Base-by-base conservation (phyloP, 257 asterid genomes). In the Solanum acaule region DNA sequence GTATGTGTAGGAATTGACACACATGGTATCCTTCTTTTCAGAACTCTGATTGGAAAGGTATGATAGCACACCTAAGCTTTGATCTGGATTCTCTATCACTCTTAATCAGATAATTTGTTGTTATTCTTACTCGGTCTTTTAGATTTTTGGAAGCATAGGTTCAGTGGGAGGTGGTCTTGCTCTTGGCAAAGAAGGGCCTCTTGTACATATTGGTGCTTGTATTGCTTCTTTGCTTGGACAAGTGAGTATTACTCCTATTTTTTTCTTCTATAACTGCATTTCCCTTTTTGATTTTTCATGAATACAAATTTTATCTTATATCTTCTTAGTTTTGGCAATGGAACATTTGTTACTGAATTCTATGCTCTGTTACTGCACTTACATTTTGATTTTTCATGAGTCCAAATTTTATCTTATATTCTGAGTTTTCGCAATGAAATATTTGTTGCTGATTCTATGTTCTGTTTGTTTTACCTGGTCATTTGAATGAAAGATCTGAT, bases 181-280 rank as follows among this genome's bases (percentile, higher is more conserved):
- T 90, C 97, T 97, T 89, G 99, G 99, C 76, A 97, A 97, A 95
- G 99, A 97, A 95, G 99, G 99, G 44, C 99, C 99, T 5, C 98
- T 97, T 92, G 99, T 97, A 88, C 99, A 97, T 91, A 94, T 93
- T 87, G 99, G 99, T 90, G 99, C 99, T 87, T 96, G 99, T 90
- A 95, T 97, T 91, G 99, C 99, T 86, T 97, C 99, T 23, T 94
- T 97, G 93, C 96, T 97, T 90, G 99, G 99, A 86, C 99, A 97
- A 91, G 99, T 95, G 94, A 93, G 98, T 91, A 18, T 79, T 44
- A 79, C 67, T 79, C 67, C 27, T 25, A 4, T 7, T 2, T 15
- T 79, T 78, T 79, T 15, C 37, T 79, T 79, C 85, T 15, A 4
- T 27, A 59, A 44, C 67, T 44, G 38, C 40, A 44, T 79, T 79